phyloP scores from a whole-genome alignment of 768 basidiomycete genomes.

The Bullera alba region DNA sequence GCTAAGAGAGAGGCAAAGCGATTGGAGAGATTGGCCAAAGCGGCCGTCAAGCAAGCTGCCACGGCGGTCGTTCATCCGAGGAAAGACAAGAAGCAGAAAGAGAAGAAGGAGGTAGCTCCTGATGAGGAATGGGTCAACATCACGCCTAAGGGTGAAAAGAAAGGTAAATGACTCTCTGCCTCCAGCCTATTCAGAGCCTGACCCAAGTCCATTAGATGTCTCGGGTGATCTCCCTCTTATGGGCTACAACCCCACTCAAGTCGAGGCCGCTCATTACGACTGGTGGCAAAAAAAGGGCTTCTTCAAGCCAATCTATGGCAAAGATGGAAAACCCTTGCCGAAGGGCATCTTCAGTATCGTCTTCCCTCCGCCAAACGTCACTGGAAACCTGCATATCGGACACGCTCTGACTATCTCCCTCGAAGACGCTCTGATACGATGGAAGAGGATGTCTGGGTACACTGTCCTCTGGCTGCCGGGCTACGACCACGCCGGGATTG shows the following conservation, averaged over 20 bases:
- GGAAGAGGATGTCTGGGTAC: slow-evolving; percentile 95
- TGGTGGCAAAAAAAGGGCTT: slow-evolving; percentile 92
- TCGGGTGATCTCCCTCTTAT: slow-evolving; percentile 69
- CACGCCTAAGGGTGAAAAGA: slow-evolving; percentile 86
- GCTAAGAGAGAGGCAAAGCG: slow-evolving; percentile 82
- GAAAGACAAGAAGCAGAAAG: slow-evolving; percentile 58
- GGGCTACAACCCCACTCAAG: slow-evolving; percentile 91
- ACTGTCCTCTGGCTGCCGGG: slow-evolving; percentile 86
- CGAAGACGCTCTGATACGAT: slow-evolving; percentile 81
- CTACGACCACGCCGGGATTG: slow-evolving; percentile 97
- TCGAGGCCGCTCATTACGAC: slow-evolving; percentile 94
- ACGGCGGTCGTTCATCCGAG: slow-evolving; percentile 56
- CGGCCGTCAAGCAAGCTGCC: slow-evolving; percentile 46
- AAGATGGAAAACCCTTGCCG: slow-evolving; percentile 56
- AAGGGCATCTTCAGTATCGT: slow-evolving; percentile 78
- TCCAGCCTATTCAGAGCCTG: slow-evolving; percentile 59
- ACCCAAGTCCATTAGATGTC: slow-evolving; percentile 65
- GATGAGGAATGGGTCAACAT: slow-evolving; percentile 66
- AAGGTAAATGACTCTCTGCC: slow-evolving; percentile 56
- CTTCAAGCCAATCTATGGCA: slow-evolving; percentile 60
- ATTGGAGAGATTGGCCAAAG: slow-evolving; percentile 49
- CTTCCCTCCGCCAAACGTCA: slow-evolving; percentile 91
- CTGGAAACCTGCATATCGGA: slow-evolving; percentile 89
- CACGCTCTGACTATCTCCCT: slow-evolving; percentile 88
- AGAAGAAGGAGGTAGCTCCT: slow-evolving; percentile 60